Evolutionary conservation across 1,284 basidiomycete genomes (phyloP).

Genomic region (Ceratobasidium theobromae): DNA sequence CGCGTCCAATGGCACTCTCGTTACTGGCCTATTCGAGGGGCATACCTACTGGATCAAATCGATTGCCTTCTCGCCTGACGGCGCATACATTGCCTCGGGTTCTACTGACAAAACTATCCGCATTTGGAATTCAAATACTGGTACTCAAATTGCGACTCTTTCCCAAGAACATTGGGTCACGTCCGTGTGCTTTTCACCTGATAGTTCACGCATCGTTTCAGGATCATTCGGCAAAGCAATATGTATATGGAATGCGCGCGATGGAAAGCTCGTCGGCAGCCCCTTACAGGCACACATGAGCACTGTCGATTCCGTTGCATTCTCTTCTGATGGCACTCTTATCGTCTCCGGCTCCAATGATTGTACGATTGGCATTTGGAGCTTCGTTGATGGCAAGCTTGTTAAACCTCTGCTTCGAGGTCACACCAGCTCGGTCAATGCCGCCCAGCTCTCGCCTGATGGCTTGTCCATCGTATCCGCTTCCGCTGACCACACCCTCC

Average conservation of each 20-base stretch:
- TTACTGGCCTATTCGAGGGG: neutral
- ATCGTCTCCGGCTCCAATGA: neutral
- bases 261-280: neutral
- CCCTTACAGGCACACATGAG: neutral
- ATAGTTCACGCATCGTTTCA: neutral
- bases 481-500: too few relatives aligned
- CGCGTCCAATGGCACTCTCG: neutral
- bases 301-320: neutral
- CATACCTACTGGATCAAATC: neutral
- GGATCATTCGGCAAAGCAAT: neutral
- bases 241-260: constrained; percentile 12
- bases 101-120: neutral
- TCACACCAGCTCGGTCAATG: too few relatives aligned
- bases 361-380: neutral
- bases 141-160: neutral
- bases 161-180: neutral
- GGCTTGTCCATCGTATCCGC: too few relatives aligned
- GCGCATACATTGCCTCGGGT: constrained; percentile 1
- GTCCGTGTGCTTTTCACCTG: neutral
- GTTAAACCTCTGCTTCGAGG: too few relatives aligned
- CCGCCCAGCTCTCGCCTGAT: too few relatives aligned
- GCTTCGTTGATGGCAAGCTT: too few relatives aligned
- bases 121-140: constrained; percentile 21
- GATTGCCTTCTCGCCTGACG: constrained; percentile 22
- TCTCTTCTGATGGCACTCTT: neutral